phyloP scores from a whole-genome alignment of 495 filamentous ascomycete species.

The Penicillium atrosanguineum region DNA sequence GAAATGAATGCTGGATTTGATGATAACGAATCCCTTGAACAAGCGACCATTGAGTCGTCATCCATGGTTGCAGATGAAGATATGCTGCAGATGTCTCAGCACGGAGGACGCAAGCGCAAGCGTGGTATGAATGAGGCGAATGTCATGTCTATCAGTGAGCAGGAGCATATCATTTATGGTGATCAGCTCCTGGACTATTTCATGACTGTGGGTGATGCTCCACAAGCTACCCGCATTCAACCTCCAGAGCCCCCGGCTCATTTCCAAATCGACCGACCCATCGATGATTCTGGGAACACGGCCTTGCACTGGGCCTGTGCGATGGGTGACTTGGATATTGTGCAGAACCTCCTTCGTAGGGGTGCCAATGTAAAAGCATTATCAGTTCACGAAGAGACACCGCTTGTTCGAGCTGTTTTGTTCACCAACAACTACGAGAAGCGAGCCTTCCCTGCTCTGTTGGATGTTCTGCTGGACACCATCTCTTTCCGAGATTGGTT shows the following conservation, averaged over 20 bases:
- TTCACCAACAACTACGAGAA: slow-evolving; percentile 97
- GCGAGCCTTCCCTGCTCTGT: slow-evolving; percentile 75
- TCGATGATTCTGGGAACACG: slow-evolving; percentile 85
- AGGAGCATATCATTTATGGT: slow-evolving; percentile 82
- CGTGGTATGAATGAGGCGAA: slow-evolving; percentile 56
- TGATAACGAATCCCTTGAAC: slow-evolving; percentile 80
- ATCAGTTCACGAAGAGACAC: slow-evolving; percentile 84
- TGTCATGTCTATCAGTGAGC: slow-evolving; percentile 65
- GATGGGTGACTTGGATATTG: slow-evolving; percentile 95
- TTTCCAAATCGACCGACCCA: slow-evolving; percentile 82
- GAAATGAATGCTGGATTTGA: slow-evolving; percentile 58
- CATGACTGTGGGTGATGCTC: slow-evolving; percentile 70
- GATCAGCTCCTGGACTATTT: slow-evolving; percentile 95
- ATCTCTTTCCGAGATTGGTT: slow-evolving; percentile 71
- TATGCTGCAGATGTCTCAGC: slow-evolving; percentile 63
- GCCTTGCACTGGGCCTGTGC: slow-evolving; percentile 95
- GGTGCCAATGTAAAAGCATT: slow-evolving; percentile 62
- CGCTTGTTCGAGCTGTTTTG: slow-evolving; percentile 87
- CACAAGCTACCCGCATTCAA: slow-evolving; percentile 52
- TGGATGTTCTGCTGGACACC: slow-evolving; percentile 74
- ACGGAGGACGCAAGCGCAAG: slow-evolving; percentile 73
- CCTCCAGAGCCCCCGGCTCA: slow-evolving; percentile 76
- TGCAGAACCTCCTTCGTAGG: slow-evolving; percentile 76
- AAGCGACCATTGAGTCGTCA: slow-evolving; percentile 72
- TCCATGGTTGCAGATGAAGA: slow-evolving; percentile 83